Percentiles rank a stretch among this genome's conserved stretches.
Evolutionary conservation across 768 basidiomycete species (phyloP).

Genomic region (Mycena epipterygia): DNA sequence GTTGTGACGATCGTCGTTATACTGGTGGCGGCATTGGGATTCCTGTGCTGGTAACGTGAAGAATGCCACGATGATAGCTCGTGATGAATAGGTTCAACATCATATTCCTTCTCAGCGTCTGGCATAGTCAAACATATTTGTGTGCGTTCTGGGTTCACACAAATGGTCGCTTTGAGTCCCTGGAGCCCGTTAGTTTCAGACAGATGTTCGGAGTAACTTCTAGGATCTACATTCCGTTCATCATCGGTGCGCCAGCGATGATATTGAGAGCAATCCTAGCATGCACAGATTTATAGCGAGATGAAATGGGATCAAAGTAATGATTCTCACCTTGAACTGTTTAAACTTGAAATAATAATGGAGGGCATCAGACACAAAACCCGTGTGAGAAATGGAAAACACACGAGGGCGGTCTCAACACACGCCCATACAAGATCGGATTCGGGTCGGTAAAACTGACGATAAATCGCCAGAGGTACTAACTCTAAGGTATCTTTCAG

Average conservation of each 20-base stretch:
- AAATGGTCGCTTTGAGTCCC: neutral
- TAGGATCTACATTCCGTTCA: neutral
- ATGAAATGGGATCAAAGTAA: neutral
- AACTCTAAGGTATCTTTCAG: neutral
- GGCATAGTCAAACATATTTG: conserved; percentile 1
- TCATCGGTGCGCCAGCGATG: neutral
- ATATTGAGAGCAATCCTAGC: neutral
- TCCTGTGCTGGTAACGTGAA: neutral
- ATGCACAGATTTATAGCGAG: no score
- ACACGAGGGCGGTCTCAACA: neutral
- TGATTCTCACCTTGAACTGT: conserved; percentile 2
- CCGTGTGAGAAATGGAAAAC: neutral
- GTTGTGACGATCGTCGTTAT: neutral
- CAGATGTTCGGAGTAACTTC: neutral
- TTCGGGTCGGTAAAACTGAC: neutral
- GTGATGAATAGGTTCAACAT: neutral
- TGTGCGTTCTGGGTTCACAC: neutral
- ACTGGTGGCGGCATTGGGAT: neutral
- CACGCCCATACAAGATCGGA: neutral
- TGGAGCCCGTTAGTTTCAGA: neutral
- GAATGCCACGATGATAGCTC: neutral
- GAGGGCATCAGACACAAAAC: neutral
- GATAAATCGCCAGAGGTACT: conserved; percentile 3
- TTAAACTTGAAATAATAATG: neutral
- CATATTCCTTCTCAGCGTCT: neutral